phyloP scores from a whole-genome alignment of 1,139 yeast genomes.

The Geotrichum candidum region DNA sequence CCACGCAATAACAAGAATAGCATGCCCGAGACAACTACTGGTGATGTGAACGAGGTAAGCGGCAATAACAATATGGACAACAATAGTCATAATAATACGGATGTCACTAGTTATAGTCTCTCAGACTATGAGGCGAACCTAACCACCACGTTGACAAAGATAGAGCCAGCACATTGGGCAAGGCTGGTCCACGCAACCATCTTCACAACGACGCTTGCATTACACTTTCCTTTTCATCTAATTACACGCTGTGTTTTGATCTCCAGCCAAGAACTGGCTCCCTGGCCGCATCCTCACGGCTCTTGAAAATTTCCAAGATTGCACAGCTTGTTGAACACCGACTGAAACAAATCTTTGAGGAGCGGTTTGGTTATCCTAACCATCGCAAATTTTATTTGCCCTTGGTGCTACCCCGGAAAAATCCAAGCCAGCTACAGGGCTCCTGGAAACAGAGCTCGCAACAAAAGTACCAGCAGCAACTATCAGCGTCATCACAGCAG shows the following conservation, averaged over 20 bases:
- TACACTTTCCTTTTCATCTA: slow-evolving; percentile 86
- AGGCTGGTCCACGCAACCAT: not conserved
- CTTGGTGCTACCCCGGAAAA: slow-evolving; percentile 68
- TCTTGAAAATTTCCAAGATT: slow-evolving; percentile 90
- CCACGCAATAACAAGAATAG: slow-evolving; percentile 36
- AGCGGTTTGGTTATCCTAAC: slow-evolving; percentile 88
- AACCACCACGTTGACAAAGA: slow-evolving; percentile 19
- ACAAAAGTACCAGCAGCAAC: not conserved
- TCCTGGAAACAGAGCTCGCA: not conserved
- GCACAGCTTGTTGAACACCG: slow-evolving; percentile 77
- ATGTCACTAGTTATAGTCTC: not conserved
- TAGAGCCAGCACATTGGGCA: slow-evolving; percentile 8
- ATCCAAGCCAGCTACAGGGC: not conserved
- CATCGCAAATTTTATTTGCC: slow-evolving; percentile 82
- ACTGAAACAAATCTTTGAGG: slow-evolving; percentile 83
- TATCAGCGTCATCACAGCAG: not conserved
- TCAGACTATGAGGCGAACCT: slow-evolving; percentile 13
- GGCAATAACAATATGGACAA: not conserved
- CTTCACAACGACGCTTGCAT: slow-evolving; percentile 49
- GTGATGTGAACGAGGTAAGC: not conserved
- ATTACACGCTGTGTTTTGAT: slow-evolving; percentile 79
- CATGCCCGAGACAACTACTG: not conserved
- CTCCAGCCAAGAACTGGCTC: slow-evolving; percentile 87
- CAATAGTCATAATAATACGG: not conserved
- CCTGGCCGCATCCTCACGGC: slow-evolving; percentile 51